Evolutionary conservation across 495 filamentous ascomycete genomes (phyloP), one percentile per base, ranked within the genome.

Genomic region (Xylaria castorea): DNA sequence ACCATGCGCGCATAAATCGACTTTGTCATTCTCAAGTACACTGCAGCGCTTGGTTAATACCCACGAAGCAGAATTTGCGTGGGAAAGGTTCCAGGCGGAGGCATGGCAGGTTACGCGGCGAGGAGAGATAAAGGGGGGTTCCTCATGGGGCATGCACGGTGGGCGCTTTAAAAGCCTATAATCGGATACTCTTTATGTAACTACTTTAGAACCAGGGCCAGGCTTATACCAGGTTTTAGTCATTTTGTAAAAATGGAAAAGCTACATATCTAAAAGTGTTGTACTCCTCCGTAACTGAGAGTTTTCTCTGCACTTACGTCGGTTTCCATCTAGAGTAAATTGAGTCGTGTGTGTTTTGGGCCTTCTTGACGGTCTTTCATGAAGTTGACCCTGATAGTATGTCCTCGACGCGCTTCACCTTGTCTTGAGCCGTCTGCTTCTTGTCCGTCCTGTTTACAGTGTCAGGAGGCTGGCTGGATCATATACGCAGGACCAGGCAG

Each of bases 381-480:
- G 67, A 50, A 30, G 71, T 40, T 32, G 70, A 64, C 0, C 18
- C 50, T 34, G 75, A 76, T 53, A 87, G 71, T 16, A 87, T 74
- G n/a, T 82, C 80, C 76, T 84, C 76, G 7, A 87, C 81, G 50
- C 83, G 75, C 72, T 81, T 84, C 25, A 87, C 81, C 71, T 87
- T 87, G 66, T 87, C 77, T 50, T 80, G 75, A 0, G 85, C 84
- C 3, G 83, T 83, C 66, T 87, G 85, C 50, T 71, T 76, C 80
- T 86, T 87, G 70, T 87, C 85, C 75, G 83, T 87, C 34, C 85
- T 85, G 44, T 63, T 57, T 7, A 38, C 3, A 20, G 16, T 20
- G 34, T 61, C n/a, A 36, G 58, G 20, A n/a, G n/a, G 18, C 48
- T 22, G 48, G 48, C 16, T 50, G 7, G 46, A n/a, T 22, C 6